Conservation (phyloP, 495 filamentous ascomycete species). For the Parachaetomium inaequale region DNA sequence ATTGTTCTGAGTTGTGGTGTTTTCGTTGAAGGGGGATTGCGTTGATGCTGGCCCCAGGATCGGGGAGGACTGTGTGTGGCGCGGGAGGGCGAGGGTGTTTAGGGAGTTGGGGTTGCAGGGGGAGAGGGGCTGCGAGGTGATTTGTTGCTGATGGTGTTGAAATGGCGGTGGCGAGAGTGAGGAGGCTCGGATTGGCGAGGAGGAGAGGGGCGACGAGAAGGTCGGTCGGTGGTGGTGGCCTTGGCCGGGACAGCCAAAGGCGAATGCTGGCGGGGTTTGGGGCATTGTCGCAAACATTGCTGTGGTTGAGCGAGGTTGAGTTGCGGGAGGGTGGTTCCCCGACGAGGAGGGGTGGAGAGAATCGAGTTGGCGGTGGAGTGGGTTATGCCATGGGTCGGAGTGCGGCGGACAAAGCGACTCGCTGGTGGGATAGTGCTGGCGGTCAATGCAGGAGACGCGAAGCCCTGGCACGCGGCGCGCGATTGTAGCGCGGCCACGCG, state of each 20-base stretch:
- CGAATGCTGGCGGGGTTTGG: conserved; percentile 8
- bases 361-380: not conserved
- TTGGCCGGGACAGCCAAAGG: conserved; percentile 8
- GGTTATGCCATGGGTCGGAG: conserved; percentile 5
- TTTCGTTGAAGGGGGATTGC: not conserved
- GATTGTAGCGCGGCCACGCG: conserved; percentile 7
- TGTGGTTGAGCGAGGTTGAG: not conserved
- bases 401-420: not conserved
- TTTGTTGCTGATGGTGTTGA: not conserved
- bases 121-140: not conserved
- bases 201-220: conserved; percentile 21
- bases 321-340: not conserved
- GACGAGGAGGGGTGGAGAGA: not conserved
- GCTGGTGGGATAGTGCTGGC: not conserved
- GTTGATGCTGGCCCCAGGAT: not conserved
- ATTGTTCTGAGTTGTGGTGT: not conserved
- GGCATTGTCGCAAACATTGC: conserved; percentile 14
- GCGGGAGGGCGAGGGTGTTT: not conserved
- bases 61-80: conserved; percentile 18
- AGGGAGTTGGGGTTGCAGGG: conserved; percentile 6
- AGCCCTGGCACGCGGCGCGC: conserved; percentile 9
- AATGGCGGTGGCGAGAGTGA: conserved; percentile 4
- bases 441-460: conserved; percentile 10
- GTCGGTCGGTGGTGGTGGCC: conserved; percentile 4
- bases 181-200: conserved; percentile 15